Percentiles rank a stretch among this genome's conserved stretches.
Conservation (phyloP, 768 basidiomycete genomes). For the Cantharellus cinnabarinus region DNA sequence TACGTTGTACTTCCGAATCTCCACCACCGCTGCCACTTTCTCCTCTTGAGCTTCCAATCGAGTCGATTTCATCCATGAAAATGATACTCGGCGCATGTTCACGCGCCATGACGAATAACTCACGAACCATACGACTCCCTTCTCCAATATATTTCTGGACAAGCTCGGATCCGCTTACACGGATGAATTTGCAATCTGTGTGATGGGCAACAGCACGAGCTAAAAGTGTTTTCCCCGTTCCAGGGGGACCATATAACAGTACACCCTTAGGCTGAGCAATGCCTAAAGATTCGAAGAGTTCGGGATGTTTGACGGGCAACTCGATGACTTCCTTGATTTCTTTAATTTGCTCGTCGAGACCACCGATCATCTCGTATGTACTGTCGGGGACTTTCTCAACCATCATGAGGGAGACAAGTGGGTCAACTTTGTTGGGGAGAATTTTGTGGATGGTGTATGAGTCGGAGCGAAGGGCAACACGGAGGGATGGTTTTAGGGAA, state of each 20-base stretch:
- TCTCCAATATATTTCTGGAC: slow-evolving; percentile 99
- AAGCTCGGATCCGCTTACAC: slow-evolving; percentile 81
- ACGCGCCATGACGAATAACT: slow-evolving; percentile 94
- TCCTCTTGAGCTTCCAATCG: slow-evolving; percentile 82
- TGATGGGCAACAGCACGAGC: slow-evolving; percentile 94
- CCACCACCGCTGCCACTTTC: slow-evolving; percentile 51
- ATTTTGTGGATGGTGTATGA: slow-evolving; percentile 94
- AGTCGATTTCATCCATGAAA: slow-evolving; percentile 99
- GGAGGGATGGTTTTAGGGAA: slow-evolving; percentile 62
- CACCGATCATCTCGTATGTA: slow-evolving; percentile 99
- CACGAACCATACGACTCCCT: slow-evolving; percentile 88
- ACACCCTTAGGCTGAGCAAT: slow-evolving; percentile 97
- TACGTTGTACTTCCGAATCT: slow-evolving; percentile 77
- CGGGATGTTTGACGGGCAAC: slow-evolving; percentile 90
- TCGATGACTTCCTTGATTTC: slow-evolving; percentile 99
- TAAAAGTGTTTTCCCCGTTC: slow-evolving; percentile 88
- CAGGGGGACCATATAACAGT: slow-evolving; percentile 84
- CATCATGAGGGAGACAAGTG: slow-evolving; percentile 98
- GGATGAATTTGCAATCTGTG: slow-evolving; percentile 94
- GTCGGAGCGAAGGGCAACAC: slow-evolving; percentile 90
- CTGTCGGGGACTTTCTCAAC: slow-evolving; percentile 98
- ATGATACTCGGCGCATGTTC: slow-evolving; percentile 97
- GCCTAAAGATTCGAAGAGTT: slow-evolving; percentile 87
- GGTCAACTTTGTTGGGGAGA: slow-evolving; percentile 93
- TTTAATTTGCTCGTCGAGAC: slow-evolving; percentile 93